Conservation (phyloP, 306 rosid species). For the Inga oerstediana region DNA sequence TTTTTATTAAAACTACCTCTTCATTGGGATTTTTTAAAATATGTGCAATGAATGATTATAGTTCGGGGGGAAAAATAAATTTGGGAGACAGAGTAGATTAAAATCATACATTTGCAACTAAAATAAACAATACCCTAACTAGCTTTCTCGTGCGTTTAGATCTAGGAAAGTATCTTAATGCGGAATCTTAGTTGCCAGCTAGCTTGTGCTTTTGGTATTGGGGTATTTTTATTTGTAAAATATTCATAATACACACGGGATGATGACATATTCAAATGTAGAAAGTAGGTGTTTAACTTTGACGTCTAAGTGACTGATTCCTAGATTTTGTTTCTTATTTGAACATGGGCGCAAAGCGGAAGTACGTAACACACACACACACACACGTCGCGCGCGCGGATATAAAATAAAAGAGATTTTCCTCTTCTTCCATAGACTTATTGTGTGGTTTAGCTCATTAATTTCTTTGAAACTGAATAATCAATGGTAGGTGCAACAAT, state of each 20-base stretch:
- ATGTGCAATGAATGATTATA: too few relatives aligned
- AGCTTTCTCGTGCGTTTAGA: too few relatives aligned
- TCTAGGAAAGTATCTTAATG: background rate
- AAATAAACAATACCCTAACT: too few relatives aligned
- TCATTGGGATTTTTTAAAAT: too few relatives aligned
- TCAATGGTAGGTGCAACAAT: constrained; percentile 7
- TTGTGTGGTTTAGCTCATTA: background rate
- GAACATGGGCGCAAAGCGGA: background rate
- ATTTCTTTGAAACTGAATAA: background rate
- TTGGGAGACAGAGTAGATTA: too few relatives aligned
- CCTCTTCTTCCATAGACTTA: background rate
- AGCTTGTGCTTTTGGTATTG: background rate
- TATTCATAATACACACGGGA: background rate
- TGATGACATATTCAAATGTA: background rate
- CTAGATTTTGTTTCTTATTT: background rate
- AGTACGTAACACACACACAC: background rate
- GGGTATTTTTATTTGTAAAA: background rate
- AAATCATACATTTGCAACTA: too few relatives aligned
- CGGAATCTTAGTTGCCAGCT: constrained; percentile 2
- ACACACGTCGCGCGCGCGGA: background rate
- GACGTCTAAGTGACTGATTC: background rate
- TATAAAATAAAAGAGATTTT: background rate
- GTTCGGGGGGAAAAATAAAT: too few relatives aligned
- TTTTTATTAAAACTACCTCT: too few relatives aligned
- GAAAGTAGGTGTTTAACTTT: background rate